A percentile compares a stretch with the other conserved stretches of the same genome.
Conservation (phyloP, 2,329 filamentous ascomycete genomes). For the Pyrenophora tritici-repentis region DNA sequence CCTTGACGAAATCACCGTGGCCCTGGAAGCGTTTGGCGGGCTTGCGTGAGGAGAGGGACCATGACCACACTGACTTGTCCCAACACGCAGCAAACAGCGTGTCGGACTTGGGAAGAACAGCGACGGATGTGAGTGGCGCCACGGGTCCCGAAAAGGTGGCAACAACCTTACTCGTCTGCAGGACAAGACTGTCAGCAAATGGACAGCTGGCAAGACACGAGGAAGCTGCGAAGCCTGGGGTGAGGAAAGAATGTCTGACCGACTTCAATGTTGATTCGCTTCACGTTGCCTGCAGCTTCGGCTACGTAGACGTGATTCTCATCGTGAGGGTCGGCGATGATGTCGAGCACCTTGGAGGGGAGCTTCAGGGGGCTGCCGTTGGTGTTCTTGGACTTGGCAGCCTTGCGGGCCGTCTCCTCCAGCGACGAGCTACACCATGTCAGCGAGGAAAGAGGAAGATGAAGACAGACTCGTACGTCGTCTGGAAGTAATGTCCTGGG, state of each 20-base stretch:
- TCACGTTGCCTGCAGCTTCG: slow-evolving; percentile 82
- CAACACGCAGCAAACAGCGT: slow-evolving; percentile 86
- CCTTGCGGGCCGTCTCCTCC: slow-evolving; percentile 64
- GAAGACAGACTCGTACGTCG: slow-evolving; percentile 66
- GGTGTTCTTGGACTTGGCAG: slow-evolving; percentile 77
- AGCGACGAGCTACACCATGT: slow-evolving; percentile 53
- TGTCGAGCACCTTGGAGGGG: slow-evolving; percentile 83
- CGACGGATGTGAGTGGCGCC: slow-evolving; percentile 66
- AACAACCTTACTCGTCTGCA: slow-evolving; percentile 44
- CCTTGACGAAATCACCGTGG: slow-evolving; percentile 91
- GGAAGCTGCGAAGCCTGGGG: slow-evolving; percentile 1
- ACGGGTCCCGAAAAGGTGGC: slow-evolving; percentile 71
- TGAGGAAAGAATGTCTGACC: slow-evolving; percentile 50
- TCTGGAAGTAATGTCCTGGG: slow-evolving; percentile 87
- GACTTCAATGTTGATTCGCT: slow-evolving; percentile 76
- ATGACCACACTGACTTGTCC: slow-evolving; percentile 92
- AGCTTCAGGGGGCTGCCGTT: slow-evolving; percentile 80
- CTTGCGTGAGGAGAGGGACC: slow-evolving; percentile 59
- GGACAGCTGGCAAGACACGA: background rate
- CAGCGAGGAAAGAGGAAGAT: slow-evolving; percentile 7
- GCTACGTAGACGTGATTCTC: slow-evolving; percentile 73
- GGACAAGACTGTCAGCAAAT: slow-evolving; percentile 15
- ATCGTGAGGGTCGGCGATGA: slow-evolving; percentile 68
- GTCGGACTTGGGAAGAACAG: slow-evolving; percentile 34
- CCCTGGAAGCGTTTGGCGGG: slow-evolving; percentile 67